Evolutionary conservation across 2,329 filamentous ascomycete genomes (phyloP).

Genomic region (Curvularia sp.): DNA sequence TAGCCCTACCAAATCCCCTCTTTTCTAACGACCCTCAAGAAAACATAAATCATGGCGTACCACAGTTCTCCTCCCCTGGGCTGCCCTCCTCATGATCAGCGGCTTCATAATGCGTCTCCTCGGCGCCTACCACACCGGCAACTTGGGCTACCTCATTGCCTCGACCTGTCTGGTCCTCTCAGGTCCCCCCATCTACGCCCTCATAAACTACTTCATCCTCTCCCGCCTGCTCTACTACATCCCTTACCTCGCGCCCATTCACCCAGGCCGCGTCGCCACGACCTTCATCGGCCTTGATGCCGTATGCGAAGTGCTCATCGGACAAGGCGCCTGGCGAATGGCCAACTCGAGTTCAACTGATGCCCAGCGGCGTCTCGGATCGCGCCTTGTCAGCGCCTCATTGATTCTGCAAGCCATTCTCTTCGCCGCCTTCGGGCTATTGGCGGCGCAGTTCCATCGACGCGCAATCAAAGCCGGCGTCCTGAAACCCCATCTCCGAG

Average conservation of each 20-base stretch:
- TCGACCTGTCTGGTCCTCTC: slow-evolving; percentile 52
- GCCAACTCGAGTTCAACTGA: slow-evolving; percentile 50
- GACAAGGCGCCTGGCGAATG: slow-evolving; percentile 58
- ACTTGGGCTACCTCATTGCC: slow-evolving; percentile 50
- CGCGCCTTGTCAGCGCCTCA: slow-evolving; percentile 57
- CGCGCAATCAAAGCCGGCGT: slow-evolving; percentile 51
- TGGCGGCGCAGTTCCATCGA: slow-evolving; percentile 57
- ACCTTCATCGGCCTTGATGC: slow-evolving; percentile 62
- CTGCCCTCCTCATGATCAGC: slow-evolving; percentile 60
- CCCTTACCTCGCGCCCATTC: slow-evolving; percentile 64
- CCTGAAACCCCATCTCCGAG: slow-evolving; percentile 54
- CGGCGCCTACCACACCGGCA: slow-evolving; percentile 60
- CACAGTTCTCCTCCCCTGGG: slow-evolving; percentile 62
- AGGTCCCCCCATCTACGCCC: slow-evolving; percentile 63
- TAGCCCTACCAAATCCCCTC: neutral
- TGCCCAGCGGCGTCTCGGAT: slow-evolving; percentile 52
- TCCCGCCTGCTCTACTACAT: slow-evolving; percentile 67
- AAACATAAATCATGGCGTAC: slow-evolving; percentile 65
- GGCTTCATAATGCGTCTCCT: slow-evolving; percentile 64
- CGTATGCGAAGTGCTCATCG: slow-evolving; percentile 60
- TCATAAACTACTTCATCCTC: slow-evolving; percentile 68
- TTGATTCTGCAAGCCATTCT: slow-evolving; percentile 60
- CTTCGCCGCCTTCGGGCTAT: slow-evolving; percentile 57
- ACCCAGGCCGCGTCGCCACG: slow-evolving; percentile 66
- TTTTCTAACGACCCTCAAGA: slow-evolving; percentile 40